Evolutionary conservation across 352 stramenopile genomes (phyloP).

Genomic region (Globisporangium yorkense): DNA sequence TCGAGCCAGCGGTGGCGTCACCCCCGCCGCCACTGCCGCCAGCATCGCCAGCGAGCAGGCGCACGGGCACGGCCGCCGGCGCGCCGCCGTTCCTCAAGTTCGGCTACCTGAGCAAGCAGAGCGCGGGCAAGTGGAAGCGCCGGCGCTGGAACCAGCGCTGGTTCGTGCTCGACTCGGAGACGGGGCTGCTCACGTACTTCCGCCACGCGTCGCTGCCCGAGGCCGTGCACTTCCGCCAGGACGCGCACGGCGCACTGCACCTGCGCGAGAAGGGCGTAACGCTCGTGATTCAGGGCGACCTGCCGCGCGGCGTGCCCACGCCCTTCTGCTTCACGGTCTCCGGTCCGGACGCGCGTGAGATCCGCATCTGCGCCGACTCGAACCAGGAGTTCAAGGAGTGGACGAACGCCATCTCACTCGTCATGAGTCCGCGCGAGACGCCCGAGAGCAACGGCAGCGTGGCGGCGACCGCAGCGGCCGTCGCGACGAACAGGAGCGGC

Average conservation of each 20-base stretch:
- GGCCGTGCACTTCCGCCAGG: slow-evolving; percentile 40
- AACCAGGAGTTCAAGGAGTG: slow-evolving; percentile 70
- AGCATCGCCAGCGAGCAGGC: background rate
- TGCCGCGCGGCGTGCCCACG: slow-evolving; percentile 60
- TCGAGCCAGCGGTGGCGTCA: background rate
- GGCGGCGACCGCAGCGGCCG: no score
- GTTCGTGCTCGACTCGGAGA: slow-evolving; percentile 68
- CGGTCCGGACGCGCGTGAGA: slow-evolving; percentile 23
- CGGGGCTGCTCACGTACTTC: slow-evolving; percentile 67
- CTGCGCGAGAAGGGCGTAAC: slow-evolving; percentile 44
- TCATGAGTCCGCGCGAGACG: slow-evolving; percentile 40
- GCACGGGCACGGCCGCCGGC: background rate
- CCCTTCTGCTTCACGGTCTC: slow-evolving; percentile 77
- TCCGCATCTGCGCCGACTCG: slow-evolving; percentile 63
- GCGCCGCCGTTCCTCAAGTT: slow-evolving; percentile 23
- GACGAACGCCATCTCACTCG: slow-evolving; percentile 62
- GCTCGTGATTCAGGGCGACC: slow-evolving; percentile 65
- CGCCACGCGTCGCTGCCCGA: slow-evolving; percentile 57
- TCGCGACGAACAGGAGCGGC: background rate
- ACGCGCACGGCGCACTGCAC: slow-evolving; percentile 47
- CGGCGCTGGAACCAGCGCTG: slow-evolving; percentile 79
- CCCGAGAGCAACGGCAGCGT: background rate
- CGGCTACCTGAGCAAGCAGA: slow-evolving; percentile 77
- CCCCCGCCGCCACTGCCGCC: background rate
- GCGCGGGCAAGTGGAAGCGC: slow-evolving; percentile 71